Conservation (phyloP, 164 flowering plant genomes). For the Stephania yunnanensis region DNA sequence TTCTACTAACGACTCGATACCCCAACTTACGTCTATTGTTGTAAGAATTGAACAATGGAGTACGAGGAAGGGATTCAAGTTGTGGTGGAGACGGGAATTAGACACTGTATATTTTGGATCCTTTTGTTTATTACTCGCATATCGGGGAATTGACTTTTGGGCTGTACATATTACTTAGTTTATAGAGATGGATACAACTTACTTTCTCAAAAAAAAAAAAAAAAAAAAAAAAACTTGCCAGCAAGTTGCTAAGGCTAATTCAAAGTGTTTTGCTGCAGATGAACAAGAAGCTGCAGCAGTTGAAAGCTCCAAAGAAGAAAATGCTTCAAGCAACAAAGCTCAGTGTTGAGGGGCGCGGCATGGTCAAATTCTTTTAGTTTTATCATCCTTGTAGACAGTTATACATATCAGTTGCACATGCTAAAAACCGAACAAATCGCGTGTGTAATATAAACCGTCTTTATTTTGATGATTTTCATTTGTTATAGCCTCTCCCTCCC, state of each 20-base stretch:
- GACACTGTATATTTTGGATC: too few relatives aligned
- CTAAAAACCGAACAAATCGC: neutral
- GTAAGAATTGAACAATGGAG: too few relatives aligned
- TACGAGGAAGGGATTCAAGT: too few relatives aligned
- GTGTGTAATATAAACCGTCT: neutral
- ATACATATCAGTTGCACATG: neutral
- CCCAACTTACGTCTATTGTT: too few relatives aligned
- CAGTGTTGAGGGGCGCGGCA: slow-evolving; percentile 92
- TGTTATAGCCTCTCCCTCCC: neutral
- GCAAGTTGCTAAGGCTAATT: neutral
- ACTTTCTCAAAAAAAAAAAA: too few relatives aligned
- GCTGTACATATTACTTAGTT: too few relatives aligned
- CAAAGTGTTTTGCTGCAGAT: slow-evolving; percentile 37
- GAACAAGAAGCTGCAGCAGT: slow-evolving; percentile 83
- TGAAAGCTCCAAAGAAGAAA: slow-evolving; percentile 88
- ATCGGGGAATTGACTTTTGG: too few relatives aligned
- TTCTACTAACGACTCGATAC: too few relatives aligned
- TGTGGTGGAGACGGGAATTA: too few relatives aligned
- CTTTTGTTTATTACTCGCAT: too few relatives aligned
- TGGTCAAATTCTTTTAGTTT: slow-evolving; percentile 71
- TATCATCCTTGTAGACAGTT: neutral
- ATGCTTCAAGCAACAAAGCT: slow-evolving; percentile 83
- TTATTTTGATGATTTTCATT: neutral
- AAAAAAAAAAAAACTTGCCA: too few relatives aligned
- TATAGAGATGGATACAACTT: too few relatives aligned